Evolutionary conservation across 2,329 filamentous ascomycete genomes (phyloP).

Genomic region (Diaporthe australafricana): DNA sequence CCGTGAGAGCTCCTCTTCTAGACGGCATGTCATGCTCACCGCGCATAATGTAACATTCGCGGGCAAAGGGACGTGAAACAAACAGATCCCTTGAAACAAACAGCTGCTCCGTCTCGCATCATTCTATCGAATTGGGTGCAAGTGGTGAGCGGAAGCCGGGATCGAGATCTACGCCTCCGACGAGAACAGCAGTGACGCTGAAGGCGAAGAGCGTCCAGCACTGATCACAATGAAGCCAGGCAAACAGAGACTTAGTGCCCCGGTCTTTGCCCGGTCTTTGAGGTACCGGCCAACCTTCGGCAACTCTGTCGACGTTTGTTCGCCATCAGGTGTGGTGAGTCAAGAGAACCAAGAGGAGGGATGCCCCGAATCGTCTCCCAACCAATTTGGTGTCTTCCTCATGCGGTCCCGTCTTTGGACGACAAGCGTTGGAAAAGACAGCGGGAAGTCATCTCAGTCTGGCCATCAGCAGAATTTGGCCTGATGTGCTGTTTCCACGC

Average conservation of each 20-base stretch:
- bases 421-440: neutral
- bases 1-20: neutral
- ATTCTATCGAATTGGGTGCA: slow-evolving; percentile 3
- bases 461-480: slow-evolving; percentile 18
- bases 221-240: slow-evolving; percentile 7
- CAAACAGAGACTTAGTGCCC: neutral
- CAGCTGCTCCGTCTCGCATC: slow-evolving; percentile 17
- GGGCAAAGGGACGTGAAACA: slow-evolving; percentile 23
- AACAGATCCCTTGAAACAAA: slow-evolving; percentile 33
- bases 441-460: slow-evolving; percentile 6
- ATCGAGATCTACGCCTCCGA: slow-evolving; percentile 14
- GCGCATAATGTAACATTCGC: slow-evolving; percentile 7
- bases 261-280: neutral
- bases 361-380: neutral
- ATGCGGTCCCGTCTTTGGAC: slow-evolving; percentile 7
- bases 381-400: slow-evolving; percentile 1
- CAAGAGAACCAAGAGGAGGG: neutral
- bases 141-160: neutral
- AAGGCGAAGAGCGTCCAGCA: slow-evolving; percentile 2
- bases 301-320: neutral
- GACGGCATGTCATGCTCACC: neutral
- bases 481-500: neutral
- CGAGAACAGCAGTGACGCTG: neutral
- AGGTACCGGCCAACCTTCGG: neutral
- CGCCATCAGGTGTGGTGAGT: slow-evolving; percentile 11